A percentile compares a stretch with the other conserved stretches of the same genome.
Evolutionary conservation across 73 alveolate genomes (phyloP).

Genomic region (Tetrahymena borealis): DNA sequence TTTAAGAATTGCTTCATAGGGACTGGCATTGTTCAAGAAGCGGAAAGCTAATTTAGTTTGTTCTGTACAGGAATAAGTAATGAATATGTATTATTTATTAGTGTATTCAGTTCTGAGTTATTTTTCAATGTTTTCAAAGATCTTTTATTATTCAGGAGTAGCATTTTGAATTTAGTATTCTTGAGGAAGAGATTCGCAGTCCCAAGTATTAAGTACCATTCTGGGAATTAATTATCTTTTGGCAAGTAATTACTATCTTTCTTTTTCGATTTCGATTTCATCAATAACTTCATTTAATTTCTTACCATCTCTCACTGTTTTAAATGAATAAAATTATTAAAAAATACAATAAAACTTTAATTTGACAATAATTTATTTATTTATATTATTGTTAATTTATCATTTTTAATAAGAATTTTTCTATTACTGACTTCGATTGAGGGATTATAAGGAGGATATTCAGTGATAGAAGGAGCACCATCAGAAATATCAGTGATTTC

Average conservation of each 20-base stretch:
- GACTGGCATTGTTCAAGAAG: background rate
- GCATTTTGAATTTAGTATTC: background rate
- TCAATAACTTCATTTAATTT: background rate
- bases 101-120: background rate
- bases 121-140: background rate
- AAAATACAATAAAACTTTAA: background rate
- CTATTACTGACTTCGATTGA: background rate
- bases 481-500: background rate
- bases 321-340: too few relatives aligned
- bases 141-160: background rate
- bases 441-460: background rate
- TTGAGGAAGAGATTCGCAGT: background rate
- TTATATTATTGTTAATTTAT: too few relatives aligned
- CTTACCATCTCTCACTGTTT: background rate
- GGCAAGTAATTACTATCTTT: background rate
- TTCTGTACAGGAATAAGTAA: background rate
- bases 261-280: background rate
- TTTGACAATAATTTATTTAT: too few relatives aligned
- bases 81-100: background rate
- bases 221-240: background rate
- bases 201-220: background rate
- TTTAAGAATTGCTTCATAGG: background rate
- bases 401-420: background rate
- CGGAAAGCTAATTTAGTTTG: background rate
- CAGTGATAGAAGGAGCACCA: background rate